Evolutionary conservation across 179 eudicot species (phyloP).

Genomic region (Spergularia azorica): DNA sequence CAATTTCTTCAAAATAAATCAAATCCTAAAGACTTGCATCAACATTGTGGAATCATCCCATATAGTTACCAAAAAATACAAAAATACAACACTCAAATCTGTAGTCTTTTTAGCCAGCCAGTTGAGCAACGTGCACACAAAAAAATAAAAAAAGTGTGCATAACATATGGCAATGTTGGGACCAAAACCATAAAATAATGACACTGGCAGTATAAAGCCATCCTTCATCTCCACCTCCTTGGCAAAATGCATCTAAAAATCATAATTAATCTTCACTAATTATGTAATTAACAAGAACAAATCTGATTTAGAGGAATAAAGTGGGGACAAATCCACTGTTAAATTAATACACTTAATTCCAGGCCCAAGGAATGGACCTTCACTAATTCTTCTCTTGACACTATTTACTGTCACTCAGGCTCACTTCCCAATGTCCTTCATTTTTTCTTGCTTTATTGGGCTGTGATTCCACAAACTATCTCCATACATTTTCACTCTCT

Average conservation of each 20-base stretch:
- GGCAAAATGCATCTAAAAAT: constrained; percentile 6
- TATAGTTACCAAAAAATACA: neutral
- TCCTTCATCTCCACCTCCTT: constrained; percentile 18
- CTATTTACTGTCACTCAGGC: neutral
- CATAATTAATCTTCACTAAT: neutral
- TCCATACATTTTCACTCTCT: neutral
- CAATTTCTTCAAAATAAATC: no score
- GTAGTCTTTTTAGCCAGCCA: neutral
- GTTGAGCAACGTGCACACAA: neutral
- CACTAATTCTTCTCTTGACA: constrained; percentile 12
- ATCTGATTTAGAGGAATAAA: constrained; percentile 29
- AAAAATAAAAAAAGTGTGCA: neutral
- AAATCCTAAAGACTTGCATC: neutral
- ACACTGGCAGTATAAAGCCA: constrained; percentile 19
- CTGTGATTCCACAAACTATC: neutral
- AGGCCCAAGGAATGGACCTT: neutral
- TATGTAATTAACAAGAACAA: neutral
- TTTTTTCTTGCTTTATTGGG: constrained; percentile 16
- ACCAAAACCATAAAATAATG: neutral
- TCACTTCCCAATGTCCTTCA: constrained; percentile 8
- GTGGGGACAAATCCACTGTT: constrained; percentile 22
- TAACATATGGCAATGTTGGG: neutral
- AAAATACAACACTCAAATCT: constrained; percentile 16
- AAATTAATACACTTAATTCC: constrained; percentile 8
- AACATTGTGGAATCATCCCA: neutral